Conservation (phyloP, 768 basidiomycete species). For the Multifurca ochricompacta region DNA sequence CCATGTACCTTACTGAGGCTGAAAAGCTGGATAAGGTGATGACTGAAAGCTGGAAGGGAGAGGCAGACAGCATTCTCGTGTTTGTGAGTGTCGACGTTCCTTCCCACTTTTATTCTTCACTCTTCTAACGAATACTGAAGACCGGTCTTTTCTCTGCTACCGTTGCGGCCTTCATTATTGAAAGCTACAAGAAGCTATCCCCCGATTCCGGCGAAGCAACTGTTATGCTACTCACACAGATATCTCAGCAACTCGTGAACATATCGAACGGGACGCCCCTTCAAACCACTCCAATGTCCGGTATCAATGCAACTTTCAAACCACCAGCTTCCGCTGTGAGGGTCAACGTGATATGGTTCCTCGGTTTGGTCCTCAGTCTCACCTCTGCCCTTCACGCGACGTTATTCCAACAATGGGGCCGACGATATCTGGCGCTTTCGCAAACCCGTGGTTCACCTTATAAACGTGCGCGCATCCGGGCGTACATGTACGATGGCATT, state of each 20-base stretch:
- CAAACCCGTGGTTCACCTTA: not conserved
- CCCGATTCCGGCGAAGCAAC: not conserved
- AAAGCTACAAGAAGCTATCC: slow-evolving; percentile 7
- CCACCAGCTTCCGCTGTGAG: not conserved
- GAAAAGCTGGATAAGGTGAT: slow-evolving; percentile 1
- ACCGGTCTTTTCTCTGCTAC: slow-evolving; percentile 14
- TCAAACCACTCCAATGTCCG: too few relatives aligned
- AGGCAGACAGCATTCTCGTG: slow-evolving; percentile 1
- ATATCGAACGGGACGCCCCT: not conserved
- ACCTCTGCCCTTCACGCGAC: not conserved
- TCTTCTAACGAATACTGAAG: not conserved
- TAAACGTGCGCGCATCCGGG: not conserved
- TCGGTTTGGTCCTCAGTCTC: not conserved
- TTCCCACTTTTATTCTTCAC: not conserved
- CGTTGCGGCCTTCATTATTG: slow-evolving; percentile 1
- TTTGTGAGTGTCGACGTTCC: not conserved
- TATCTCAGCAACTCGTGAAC: slow-evolving; percentile 9
- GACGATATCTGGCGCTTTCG: not conserved
- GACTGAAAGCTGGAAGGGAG: slow-evolving; percentile 2
- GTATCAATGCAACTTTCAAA: not conserved
- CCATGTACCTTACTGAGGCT: slow-evolving; percentile 2
- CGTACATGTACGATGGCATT: not conserved
- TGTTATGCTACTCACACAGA: not conserved
- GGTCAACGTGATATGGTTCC: slow-evolving; percentile 2
- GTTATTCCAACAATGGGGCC: not conserved